Evolutionary conservation across 108 stramenopile species (phyloP), one percentile per base, ranked within the genome.

Genomic region (Discostella stelligeroides): DNA sequence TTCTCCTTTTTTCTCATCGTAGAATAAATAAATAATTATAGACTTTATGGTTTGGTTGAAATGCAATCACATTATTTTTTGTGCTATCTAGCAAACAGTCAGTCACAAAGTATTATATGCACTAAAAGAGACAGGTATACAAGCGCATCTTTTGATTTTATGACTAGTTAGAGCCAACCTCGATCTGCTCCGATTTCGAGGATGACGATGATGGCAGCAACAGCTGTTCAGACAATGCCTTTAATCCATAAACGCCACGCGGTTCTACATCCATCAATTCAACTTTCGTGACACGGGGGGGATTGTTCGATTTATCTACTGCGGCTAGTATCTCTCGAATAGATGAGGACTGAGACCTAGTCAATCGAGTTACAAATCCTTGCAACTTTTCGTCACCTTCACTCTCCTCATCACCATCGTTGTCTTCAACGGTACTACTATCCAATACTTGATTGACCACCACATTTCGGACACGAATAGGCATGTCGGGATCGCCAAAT

Each of bases 381-480:
- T 66, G 57, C 21, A 70, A 42, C 13, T 47, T 64, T 7, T 65
- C 54, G 2, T 45, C 62, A 23, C 58, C 55, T 7, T 39, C 46
- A 21, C 29, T 20, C 7, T 70, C 40, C 4, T 13, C 75, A 34
- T 63, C 63, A 47, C 12, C 43, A 13, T 45, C 43, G 13, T n/a
- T 10, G 15, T n/a, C 43, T 3, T n/a, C 43, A 13, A 45, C 9
- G n/a, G 43, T 10, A n/a, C n/a, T 83, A 43, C 85, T 68, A 25
- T 76, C 82, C 63, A 96, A 59, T 1, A 97, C 91, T 61, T 97
- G 96, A 62, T 97, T 97, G 12, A 84, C 88, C 1, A 97, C 85
- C 5, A 97, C 79, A 30, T 90, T 92, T 34, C 91, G 84, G 1
- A 92, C 90, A 46, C 89, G 88, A 57, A 95, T 88, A 9, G 88